Evolutionary conservation across 306 rosid species (phyloP), one percentile per base, ranked within the genome.

Genomic region (Pyrus pyrifolia): DNA sequence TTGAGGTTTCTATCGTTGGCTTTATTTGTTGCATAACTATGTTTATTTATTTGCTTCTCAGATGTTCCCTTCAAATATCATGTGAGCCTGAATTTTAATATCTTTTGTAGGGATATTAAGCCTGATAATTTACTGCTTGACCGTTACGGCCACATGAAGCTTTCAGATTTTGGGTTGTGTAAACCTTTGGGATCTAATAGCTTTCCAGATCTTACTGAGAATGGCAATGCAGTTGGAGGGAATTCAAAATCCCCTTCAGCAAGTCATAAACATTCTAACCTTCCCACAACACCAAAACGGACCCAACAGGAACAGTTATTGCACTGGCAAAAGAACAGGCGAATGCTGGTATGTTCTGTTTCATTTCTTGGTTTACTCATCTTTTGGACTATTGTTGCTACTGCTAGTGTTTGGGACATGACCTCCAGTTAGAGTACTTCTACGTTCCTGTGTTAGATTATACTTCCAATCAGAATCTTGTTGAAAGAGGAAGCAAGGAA

Each of bases 151-250:
- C 97, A 93, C 84, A 76, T 93, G 89, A 93, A 90, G 83, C 88
- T 93, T 60, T 93, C 97, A 66, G 96, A 93, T 87, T 93, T 93
- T 82, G 97, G 97, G 44, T 83, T 93, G 86, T 93, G 96, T 70
- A 93, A 93, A 78, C 96, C 96, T 35, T 79, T 93, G 81, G 93
- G 91, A 80, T 82, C 89, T 83, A 90, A 89, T 66, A 88, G 87
- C 80, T 88, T 93, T 78, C 90, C 88, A 8, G 81, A 83, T 81
- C 86, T 87, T 51, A 81, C 75, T 55, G 90, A 84, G 78, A 79
- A 77, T 70, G 88, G 75, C 55, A 66, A 72, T 8, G 76, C 59
- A 53, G 52, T 44, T 18, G 90, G 75, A 72, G 80, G 73, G 53
- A 82, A 77, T 53, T 58, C 45, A n/a, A 74, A 75, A 45, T 69